These are phyloP conservation scores for Alternaria solani DNA, from an alignment of 2,329 filamentous ascomycete species.

Conservation along the genomic window DNA sequence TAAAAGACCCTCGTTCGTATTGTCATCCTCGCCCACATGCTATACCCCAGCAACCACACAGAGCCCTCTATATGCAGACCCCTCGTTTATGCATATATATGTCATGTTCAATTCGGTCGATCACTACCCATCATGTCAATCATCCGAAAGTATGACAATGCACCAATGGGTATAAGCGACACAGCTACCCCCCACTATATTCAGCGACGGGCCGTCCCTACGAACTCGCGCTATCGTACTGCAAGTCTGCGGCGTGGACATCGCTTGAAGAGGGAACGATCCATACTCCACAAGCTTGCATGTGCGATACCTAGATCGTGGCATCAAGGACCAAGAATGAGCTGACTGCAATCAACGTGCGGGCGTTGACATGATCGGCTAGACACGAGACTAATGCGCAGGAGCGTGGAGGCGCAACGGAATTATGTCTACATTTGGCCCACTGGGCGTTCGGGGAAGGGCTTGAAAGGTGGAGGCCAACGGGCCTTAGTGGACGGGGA, in stretches of 20 bases:
- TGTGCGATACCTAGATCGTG: background rate
- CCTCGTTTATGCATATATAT: background rate
- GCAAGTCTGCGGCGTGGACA: background rate
- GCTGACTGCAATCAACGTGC: background rate
- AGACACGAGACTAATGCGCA: background rate
- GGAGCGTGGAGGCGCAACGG: background rate
- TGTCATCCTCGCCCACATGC: background rate
- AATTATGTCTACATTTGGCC: background rate
- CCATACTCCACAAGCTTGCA: background rate
- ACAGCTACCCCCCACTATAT: background rate
- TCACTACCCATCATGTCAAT: background rate
- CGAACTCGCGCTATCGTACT: background rate
- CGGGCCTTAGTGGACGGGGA: background rate
- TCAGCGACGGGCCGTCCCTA: slow-evolving; percentile 8
- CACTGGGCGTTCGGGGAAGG: background rate
- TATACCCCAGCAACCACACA: background rate
- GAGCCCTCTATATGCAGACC: background rate
- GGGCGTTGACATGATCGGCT: background rate
- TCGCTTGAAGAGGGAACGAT: background rate
- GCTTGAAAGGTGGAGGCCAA: background rate
- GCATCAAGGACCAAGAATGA: background rate
- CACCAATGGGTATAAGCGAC: background rate
- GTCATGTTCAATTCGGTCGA: background rate
- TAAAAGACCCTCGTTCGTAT: background rate
- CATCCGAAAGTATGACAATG: background rate